Percentiles rank a stretch among this genome's conserved stretches.
These are phyloP conservation scores for Sophora flavescens DNA, from an alignment of 306 rosid species.

Conservation along the genomic window DNA sequence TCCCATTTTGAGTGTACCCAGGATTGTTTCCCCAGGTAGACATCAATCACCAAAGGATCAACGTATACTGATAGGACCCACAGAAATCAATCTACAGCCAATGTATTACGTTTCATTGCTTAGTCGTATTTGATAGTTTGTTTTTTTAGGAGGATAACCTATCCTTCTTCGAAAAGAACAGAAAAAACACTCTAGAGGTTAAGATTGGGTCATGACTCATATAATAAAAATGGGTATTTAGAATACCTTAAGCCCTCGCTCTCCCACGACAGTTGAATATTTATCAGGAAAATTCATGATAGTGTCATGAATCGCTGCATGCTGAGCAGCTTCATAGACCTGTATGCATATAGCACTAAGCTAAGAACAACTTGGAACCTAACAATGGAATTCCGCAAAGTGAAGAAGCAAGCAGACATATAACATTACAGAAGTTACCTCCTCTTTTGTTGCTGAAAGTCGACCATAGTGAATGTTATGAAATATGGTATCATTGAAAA, in stretches of 20 bases:
- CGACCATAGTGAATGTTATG: constrained; percentile 94
- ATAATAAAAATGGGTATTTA: constrained; percentile 24
- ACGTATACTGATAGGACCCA: neutral
- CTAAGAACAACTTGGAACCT: constrained; percentile 41
- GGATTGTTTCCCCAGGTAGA: constrained; percentile 27
- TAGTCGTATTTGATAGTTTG: too few relatives aligned
- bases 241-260: constrained; percentile 97
- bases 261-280: constrained; percentile 91
- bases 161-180: too few relatives aligned
- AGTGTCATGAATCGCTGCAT: constrained; percentile 91
- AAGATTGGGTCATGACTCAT: too few relatives aligned
- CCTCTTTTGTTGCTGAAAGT: constrained; percentile 87
- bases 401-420: constrained; percentile 36
- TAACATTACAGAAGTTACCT: constrained; percentile 61
- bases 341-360: constrained; percentile 45
- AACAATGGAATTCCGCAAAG: constrained; percentile 35
- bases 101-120: too few relatives aligned
- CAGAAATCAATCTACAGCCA: constrained; percentile 3
- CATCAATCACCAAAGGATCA: constrained; percentile 2
- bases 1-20: neutral
- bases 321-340: constrained; percentile 95
- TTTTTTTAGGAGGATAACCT: too few relatives aligned
- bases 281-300: constrained; percentile 87
- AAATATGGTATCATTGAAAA: constrained; percentile 91
- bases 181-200: too few relatives aligned